Evolutionary conservation across 169 alveolate genomes (phyloP).

Genomic region (Blepharisma undulans): DNA sequence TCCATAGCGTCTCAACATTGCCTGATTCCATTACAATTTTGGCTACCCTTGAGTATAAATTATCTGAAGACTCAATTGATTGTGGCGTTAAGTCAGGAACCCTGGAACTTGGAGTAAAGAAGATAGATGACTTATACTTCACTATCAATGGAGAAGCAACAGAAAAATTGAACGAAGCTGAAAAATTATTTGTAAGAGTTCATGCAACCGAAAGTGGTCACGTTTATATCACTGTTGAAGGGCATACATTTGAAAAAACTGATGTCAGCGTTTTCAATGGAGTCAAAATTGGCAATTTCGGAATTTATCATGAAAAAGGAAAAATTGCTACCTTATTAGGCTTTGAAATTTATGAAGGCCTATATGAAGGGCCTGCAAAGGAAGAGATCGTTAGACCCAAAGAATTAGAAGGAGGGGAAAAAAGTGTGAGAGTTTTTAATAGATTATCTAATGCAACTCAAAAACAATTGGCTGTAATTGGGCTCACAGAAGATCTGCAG

Average conservation of each 20-base stretch:
- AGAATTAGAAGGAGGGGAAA: slow-evolving; percentile 16
- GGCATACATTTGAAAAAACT: neutral
- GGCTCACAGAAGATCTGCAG: neutral
- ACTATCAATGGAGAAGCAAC: neutral
- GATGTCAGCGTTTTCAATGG: slow-evolving; percentile 2
- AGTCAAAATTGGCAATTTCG: neutral
- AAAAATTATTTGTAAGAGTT: neutral
- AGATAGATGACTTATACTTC: neutral
- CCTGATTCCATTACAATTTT: neutral
- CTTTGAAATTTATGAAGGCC: neutral
- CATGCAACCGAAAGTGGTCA: neutral
- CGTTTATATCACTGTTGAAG: neutral
- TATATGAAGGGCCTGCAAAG: neutral
- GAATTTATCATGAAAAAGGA: neutral
- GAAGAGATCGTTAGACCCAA: neutral
- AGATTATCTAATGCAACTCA: neutral
- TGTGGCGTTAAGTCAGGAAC: neutral
- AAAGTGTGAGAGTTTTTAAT: neutral
- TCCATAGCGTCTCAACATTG: neutral
- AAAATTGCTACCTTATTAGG: neutral
- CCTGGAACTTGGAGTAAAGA: neutral
- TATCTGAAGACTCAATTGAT: neutral
- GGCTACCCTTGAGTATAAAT: neutral
- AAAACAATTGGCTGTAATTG: neutral
- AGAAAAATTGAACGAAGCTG: neutral